Conservation (phyloP, 2,329 filamentous ascomycete genomes). For the Scedosporium minutisporum region DNA sequence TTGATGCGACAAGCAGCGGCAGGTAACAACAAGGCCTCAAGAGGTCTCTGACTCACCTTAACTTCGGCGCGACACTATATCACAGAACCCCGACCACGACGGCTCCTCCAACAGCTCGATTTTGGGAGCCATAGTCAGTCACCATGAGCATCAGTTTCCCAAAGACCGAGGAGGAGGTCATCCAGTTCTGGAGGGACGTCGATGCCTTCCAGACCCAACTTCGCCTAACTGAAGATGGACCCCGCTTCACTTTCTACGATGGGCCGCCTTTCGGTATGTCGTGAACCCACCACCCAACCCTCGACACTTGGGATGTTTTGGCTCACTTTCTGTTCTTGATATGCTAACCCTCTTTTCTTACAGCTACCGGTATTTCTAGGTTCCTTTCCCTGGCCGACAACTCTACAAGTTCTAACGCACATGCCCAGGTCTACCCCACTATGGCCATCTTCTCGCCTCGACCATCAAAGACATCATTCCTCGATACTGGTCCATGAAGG, state of each 20-base stretch:
- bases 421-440: slow-evolving; percentile 15
- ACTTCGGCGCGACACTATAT: background rate
- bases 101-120: background rate
- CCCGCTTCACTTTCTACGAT: slow-evolving; percentile 92
- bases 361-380: slow-evolving; percentile 10
- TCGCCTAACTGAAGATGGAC: slow-evolving; percentile 63
- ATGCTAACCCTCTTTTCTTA: slow-evolving; percentile 2
- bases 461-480: slow-evolving; percentile 92
- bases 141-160: slow-evolving; percentile 14
- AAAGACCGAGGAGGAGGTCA: slow-evolving; percentile 13
- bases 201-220: slow-evolving; percentile 17
- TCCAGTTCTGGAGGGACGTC: slow-evolving; percentile 14
- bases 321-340: background rate
- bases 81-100: background rate
- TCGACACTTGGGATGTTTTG: background rate
- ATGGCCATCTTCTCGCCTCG: slow-evolving; percentile 64
- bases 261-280: slow-evolving; percentile 54
- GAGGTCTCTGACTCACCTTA: background rate
- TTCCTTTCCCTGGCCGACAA: background rate
- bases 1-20: background rate
- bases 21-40: background rate
- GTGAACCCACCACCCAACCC: background rate
- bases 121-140: background rate
- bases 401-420: background rate
- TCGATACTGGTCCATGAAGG: slow-evolving; percentile 87